Evolutionary conservation across 2,329 filamentous ascomycete species (phyloP).

Genomic region (Fusarium sp.): DNA sequence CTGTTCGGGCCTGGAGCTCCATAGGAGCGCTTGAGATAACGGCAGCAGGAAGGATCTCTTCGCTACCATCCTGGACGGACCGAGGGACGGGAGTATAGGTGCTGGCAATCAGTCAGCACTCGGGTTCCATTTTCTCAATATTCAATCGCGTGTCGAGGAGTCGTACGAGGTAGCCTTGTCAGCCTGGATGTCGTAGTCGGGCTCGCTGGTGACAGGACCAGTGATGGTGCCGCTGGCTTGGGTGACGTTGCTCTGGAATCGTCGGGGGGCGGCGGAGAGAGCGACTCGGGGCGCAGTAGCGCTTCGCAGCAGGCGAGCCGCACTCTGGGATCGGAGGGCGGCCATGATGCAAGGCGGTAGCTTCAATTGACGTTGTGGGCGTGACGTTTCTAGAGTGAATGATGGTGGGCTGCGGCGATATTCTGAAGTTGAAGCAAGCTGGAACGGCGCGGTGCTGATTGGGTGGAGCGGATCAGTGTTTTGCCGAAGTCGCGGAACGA

Average conservation of each 20-base stretch:
- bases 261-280: constrained; percentile 62
- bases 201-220: constrained; percentile 72
- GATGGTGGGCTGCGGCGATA: constrained; percentile 51
- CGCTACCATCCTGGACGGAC: constrained; percentile 90
- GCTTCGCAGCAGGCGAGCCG: constrained; percentile 67
- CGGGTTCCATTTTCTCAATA: constrained; percentile 2
- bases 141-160: constrained; percentile 14
- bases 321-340: constrained; percentile 72
- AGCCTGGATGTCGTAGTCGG: constrained; percentile 84
- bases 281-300: constrained; percentile 57
- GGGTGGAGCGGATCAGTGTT: constrained; percentile 60
- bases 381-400: constrained; percentile 41
- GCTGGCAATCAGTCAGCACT: constrained; percentile 62
- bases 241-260: constrained; percentile 69
- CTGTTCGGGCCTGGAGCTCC: constrained; percentile 93
- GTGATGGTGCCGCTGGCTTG: constrained; percentile 58
- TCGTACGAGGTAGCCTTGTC: constrained; percentile 92
- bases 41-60: constrained; percentile 84
- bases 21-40: constrained; percentile 92
- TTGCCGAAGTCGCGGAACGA: constrained; percentile 58
- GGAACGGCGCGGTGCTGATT: constrained; percentile 57
- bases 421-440: constrained; percentile 49
- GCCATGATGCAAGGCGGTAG: constrained; percentile 68
- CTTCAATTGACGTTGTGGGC: constrained; percentile 46
- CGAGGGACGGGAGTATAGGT: constrained; percentile 93